phyloP scores from a whole-genome alignment of 1,139 yeast genomes.

The Zygoascus meyerae region DNA sequence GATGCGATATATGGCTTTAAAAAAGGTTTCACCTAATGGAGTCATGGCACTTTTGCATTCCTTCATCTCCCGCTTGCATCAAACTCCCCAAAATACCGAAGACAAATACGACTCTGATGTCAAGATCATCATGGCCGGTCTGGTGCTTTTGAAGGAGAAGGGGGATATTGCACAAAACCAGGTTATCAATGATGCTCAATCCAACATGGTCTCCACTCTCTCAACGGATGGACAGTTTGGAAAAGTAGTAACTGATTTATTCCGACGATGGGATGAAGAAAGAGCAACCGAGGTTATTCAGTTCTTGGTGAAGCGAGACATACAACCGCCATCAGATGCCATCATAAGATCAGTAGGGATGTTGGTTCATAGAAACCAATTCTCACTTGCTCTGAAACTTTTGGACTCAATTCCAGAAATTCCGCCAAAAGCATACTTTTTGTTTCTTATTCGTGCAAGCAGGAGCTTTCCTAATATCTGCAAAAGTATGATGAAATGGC shows the following conservation, averaged over 20 bases:
- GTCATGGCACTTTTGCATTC: slow-evolving; percentile 10
- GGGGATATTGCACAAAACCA: background rate
- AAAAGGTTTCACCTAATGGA: slow-evolving; percentile 15
- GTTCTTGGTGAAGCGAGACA: slow-evolving; percentile 9
- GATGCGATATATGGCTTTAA: slow-evolving; percentile 17
- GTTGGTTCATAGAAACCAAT: slow-evolving; percentile 12
- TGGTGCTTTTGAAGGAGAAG: slow-evolving; percentile 15
- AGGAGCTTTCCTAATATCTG: slow-evolving; percentile 15
- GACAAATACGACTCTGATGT: slow-evolving; percentile 15
- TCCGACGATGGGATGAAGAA: slow-evolving; percentile 13
- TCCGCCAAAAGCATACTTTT: slow-evolving; percentile 12
- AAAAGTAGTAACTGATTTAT: slow-evolving; percentile 12
- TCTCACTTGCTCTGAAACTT: slow-evolving; percentile 14
- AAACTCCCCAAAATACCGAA: background rate
- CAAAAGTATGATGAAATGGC: slow-evolving; percentile 16
- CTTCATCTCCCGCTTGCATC: slow-evolving; percentile 8
- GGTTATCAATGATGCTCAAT: no score
- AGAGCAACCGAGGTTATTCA: slow-evolving; percentile 13
- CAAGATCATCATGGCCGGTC: slow-evolving; percentile 14
- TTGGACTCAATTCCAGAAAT: slow-evolving; percentile 12
- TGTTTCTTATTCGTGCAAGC: slow-evolving; percentile 13
- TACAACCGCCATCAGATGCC: slow-evolving; percentile 12
- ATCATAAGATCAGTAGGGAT: slow-evolving; percentile 9
- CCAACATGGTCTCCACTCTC: background rate
- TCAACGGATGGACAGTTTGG: slow-evolving; percentile 9